phyloP scores from a whole-genome alignment of 2,329 filamentous ascomycete genomes.

The Penicillium sp. region DNA sequence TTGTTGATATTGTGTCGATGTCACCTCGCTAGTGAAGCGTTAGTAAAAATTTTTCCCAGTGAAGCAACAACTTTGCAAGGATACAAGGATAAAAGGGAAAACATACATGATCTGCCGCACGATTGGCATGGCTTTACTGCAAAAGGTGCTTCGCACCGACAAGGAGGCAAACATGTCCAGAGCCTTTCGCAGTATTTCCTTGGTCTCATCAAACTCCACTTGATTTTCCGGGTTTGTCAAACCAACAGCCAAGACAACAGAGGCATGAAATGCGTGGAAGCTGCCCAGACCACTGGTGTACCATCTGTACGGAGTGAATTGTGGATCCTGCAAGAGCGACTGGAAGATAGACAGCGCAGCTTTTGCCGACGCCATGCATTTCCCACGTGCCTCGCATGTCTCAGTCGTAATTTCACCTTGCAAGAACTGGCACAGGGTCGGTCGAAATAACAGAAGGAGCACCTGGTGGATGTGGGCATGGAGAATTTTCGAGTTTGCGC shows the following conservation, averaged over 20 bases:
- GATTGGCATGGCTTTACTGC: slow-evolving; percentile 33
- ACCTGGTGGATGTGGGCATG: slow-evolving; percentile 38
- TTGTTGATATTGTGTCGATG: slow-evolving; percentile 14
- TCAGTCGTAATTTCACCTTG: slow-evolving; percentile 28
- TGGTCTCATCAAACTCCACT: slow-evolving; percentile 26
- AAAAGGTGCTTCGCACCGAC: slow-evolving; percentile 31
- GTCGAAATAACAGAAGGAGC: slow-evolving; percentile 34
- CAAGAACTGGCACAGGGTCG: slow-evolving; percentile 28
- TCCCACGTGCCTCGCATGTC: slow-evolving; percentile 24
- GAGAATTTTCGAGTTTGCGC: slow-evolving; percentile 38
- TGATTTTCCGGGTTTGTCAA: slow-evolving; percentile 25
- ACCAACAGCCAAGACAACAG: slow-evolving; percentile 27
- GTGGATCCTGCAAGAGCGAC: slow-evolving; percentile 24
- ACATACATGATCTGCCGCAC: slow-evolving; percentile 32
- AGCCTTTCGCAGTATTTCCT: slow-evolving; percentile 24
- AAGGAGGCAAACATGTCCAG: slow-evolving; percentile 30
- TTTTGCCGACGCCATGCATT: slow-evolving; percentile 31
- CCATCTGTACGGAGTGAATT: slow-evolving; percentile 36
- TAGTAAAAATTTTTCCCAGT: background rate
- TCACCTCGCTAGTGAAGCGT: slow-evolving; percentile 18
- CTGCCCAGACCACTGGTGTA: slow-evolving; percentile 36
- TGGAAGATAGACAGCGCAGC: slow-evolving; percentile 31
- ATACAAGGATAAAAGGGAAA: background rate
- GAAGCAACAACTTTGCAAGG: background rate
- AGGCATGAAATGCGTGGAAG: slow-evolving; percentile 39